Evolutionary conservation across 495 filamentous ascomycete genomes (phyloP), one percentile per base, ranked within the genome.

Genomic region (Aspergillus leporis): DNA sequence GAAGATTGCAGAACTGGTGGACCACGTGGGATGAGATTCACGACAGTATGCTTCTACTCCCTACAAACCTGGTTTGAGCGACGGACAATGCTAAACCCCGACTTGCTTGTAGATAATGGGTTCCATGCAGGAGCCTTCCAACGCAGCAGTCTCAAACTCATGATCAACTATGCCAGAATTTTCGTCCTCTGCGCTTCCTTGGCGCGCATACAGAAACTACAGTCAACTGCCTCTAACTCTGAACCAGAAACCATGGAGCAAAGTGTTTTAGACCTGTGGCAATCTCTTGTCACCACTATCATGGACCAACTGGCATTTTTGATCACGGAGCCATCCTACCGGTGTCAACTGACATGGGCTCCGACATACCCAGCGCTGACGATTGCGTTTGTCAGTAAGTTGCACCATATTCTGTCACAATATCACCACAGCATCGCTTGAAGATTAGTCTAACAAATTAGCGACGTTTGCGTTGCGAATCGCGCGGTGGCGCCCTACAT

Each of bases 301-400:
- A 75, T 76, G 70, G 71, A 72, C 19, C 75, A 76, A 51, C 45
- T 76, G 13, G 69, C 61, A 21, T 74, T 73, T 25, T 30, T 76
- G 18, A 74, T 76, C 53, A 67, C 61, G 21, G 74, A 76, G 52
- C 63, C 72, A 14, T 60, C 75, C 0, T 78, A 78, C 53, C 63
- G 71, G 7, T 78, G 71, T 38, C 75, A 78, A 38, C 40, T 76
- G 28, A 58, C 68, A 18, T 78, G 75, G 75, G 67, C 72, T 0
- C 75, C 75, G 28, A 78, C 75, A 4, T 78, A 78, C 40, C 72
- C 75, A 21, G 70, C 72, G 22, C 52, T 78, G 34, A 78, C 73
- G 1, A 70, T 78, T 31, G 73, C 75, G 1, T 78, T 78, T 62
- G 71, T 78, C 45, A 74, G 75, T 78, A 65, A 72, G 75, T 75